Conservation (phyloP, 2,329 filamentous ascomycete species). For the Ampelomyces quisqualis region DNA sequence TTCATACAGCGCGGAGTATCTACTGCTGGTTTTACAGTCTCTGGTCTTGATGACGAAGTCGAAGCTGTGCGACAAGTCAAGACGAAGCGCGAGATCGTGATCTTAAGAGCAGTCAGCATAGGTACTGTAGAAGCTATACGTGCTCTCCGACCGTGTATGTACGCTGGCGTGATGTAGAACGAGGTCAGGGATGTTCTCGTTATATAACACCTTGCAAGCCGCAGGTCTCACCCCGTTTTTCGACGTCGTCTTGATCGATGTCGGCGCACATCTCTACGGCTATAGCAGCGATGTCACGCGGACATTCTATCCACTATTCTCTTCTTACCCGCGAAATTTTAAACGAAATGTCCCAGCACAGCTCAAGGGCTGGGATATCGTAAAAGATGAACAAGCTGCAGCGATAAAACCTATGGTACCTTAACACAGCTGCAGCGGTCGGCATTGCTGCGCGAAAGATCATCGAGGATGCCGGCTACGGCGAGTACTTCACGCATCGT, state of each 20-base stretch:
- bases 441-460: slow-evolving; percentile 61
- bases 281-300: slow-evolving; percentile 66
- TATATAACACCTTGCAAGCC: slow-evolving; percentile 56
- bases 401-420: slow-evolving; percentile 54
- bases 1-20: slow-evolving; percentile 61
- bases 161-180: slow-evolving; percentile 58
- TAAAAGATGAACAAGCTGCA: slow-evolving; percentile 62
- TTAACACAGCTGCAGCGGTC: slow-evolving; percentile 57
- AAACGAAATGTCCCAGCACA: slow-evolving; percentile 54
- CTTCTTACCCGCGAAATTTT: slow-evolving; percentile 15
- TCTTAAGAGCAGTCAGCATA: slow-evolving; percentile 63
- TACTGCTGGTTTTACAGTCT: slow-evolving; percentile 56
- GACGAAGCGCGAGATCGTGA: slow-evolving; percentile 56
- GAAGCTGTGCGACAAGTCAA: slow-evolving; percentile 63
- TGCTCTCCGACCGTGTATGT: slow-evolving; percentile 59
- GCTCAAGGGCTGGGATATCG: slow-evolving; percentile 61
- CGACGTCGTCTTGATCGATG: slow-evolving; percentile 65
- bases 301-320: slow-evolving; percentile 55
- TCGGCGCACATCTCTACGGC: slow-evolving; percentile 61
- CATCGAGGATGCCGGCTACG: slow-evolving; percentile 61
- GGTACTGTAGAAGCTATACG: slow-evolving; percentile 63
- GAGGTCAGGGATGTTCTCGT: slow-evolving; percentile 58
- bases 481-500: slow-evolving; percentile 61
- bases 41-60: slow-evolving; percentile 56
- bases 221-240: slow-evolving; percentile 61